Base-by-base conservation (phyloP, 1,284 basidiomycete genomes). In the Flammula alnicola region DNA sequence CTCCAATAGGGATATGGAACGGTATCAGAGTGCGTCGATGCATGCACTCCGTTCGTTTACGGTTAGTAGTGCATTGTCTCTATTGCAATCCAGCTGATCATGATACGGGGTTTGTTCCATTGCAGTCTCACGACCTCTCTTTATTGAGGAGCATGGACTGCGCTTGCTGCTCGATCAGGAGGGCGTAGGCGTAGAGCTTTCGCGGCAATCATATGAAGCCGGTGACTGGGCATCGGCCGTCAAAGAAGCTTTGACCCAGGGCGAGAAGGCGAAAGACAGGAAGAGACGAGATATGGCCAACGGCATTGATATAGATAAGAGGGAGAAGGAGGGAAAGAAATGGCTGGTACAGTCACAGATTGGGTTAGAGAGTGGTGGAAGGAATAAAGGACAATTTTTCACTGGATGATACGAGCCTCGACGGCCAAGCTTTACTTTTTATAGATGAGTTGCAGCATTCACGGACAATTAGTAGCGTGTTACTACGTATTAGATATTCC, bases 101-200 rank as follows among this genome's bases (percentile, higher is more conserved):
- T n/a, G n/a, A n/a, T n/a, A n/a, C n/a, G n/a, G n/a, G n/a, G n/a
- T n/a, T n/a, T n/a, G n/a, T n/a, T 37, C 23, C 17, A 12, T 39
- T 16, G 1, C 58, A 86, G 86, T 91, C 8, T 83, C 88, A 2
- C 76, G 88, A 3, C 88, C 88, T 1, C 71, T 91, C 25, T 91
- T 92, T 57, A 80, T 91, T 39, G 88, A 91, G 63, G 88, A 91
- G 61, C 83, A 87, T 58, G 88, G 88, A 3, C 70, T 92, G 29
- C 79, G 81, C 3, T 69, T 84, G 9, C 70, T 86, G 19, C 79
- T 91, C 27, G 71, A 79, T 31, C 68, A 69, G 33, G 78, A 81
- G 47, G 85, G 85, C 8, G 78, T 82, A 5, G 85, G 85, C 10
- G 71, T 88, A 10, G 85, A 88, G 64, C 75, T 91, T 32, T 71